phyloP scores from a whole-genome alignment of 768 basidiomycete genomes.

The Rhodocollybia butyracea region DNA sequence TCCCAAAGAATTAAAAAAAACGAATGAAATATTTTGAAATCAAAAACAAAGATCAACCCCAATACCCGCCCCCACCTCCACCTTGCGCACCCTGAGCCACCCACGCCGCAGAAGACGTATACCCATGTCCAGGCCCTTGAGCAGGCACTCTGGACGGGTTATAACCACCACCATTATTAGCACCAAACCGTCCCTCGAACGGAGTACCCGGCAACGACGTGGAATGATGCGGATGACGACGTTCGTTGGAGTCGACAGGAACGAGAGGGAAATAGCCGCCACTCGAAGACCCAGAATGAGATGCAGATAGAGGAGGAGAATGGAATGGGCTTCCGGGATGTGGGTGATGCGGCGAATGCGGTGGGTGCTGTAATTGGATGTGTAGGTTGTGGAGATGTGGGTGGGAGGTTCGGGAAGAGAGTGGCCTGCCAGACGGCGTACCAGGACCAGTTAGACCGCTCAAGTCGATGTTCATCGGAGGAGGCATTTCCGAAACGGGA shows the following conservation, averaged over 20 bases:
- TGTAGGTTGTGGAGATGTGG: slow-evolving; percentile 1
- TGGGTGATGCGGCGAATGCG: background rate
- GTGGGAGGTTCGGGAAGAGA: slow-evolving; percentile 1
- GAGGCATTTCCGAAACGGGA: slow-evolving; percentile 6
- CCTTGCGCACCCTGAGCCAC: background rate
- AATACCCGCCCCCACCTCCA: background rate
- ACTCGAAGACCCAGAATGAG: background rate
- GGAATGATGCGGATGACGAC: background rate
- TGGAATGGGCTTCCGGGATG: background rate
- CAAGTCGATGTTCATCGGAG: background rate
- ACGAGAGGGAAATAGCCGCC: slow-evolving; percentile 3
- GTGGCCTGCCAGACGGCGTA: background rate
- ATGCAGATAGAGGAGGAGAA: background rate
- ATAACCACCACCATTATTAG: background rate
- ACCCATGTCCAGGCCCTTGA: background rate
- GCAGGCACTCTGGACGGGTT: background rate
- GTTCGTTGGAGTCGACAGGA: background rate
- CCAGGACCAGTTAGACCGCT: background rate
- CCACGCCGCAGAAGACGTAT: background rate
- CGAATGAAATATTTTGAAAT: background rate
- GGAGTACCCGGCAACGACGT: background rate
- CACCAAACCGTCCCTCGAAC: background rate
- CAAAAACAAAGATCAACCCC: background rate
- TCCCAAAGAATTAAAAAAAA: background rate
- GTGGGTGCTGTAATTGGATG: background rate